These are phyloP conservation scores for Allium fistulosum DNA, from an alignment of 106 monocot species.

Conservation along the genomic window DNA sequence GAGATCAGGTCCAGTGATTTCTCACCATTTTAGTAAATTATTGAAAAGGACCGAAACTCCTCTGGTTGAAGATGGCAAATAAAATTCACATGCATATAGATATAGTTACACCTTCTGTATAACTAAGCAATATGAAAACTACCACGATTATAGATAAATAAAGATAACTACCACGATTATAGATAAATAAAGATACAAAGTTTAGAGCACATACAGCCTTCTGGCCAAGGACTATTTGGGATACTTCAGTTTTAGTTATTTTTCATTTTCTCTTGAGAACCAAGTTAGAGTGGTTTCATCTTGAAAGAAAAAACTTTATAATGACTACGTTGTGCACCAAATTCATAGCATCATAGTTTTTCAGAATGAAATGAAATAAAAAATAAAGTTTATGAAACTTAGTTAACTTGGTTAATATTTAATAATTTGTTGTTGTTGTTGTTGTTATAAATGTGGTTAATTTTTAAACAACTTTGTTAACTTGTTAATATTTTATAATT, in stretches of 20 bases:
- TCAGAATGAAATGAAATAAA: background rate
- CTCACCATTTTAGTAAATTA: constrained; percentile 58
- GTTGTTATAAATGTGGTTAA: too few species aligned
- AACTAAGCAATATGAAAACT: too few species aligned
- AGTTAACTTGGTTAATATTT: too few species aligned
- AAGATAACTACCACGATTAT: too few species aligned
- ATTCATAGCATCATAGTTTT: background rate
- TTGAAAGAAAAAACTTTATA: constrained; percentile 14
- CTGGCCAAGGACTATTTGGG: constrained; percentile 53
- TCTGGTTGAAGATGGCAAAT: constrained; percentile 37
- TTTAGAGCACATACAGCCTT: constrained; percentile 41
- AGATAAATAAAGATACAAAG: too few species aligned
- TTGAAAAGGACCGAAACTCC: constrained; percentile 54
- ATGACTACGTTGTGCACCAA: background rate
- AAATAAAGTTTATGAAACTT: too few species aligned
- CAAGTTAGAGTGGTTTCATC: constrained; percentile 70
- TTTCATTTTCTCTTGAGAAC: constrained; percentile 68
- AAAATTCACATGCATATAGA: constrained; percentile 84
- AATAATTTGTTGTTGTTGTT: too few species aligned
- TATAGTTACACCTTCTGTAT: constrained; percentile 10
- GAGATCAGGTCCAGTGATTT: constrained; percentile 51
- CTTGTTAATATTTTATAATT: too few species aligned
- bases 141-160: too few species aligned
- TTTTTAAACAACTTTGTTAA: too few species aligned
- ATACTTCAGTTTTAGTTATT: constrained; percentile 38